Evolutionary conservation across 2,329 filamentous ascomycete genomes (phyloP), one percentile per base, ranked within the genome.

Genomic region (Trichoderma sp.): DNA sequence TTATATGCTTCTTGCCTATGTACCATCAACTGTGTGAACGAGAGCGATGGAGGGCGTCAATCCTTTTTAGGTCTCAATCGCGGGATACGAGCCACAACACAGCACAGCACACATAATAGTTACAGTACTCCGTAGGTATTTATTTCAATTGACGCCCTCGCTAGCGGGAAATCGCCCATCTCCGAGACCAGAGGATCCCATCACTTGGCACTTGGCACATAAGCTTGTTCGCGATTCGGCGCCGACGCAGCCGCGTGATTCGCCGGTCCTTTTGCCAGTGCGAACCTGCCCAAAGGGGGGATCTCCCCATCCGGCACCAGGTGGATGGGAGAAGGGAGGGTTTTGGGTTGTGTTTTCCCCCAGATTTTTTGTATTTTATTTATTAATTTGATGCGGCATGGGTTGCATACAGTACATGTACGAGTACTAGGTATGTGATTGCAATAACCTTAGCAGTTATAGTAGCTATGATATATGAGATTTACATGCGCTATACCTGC

Each of bases 131-230:
- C 27, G 27, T 12, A 50, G 8, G 41, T n/a, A 50, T 11, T 16
- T 38, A 38, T 38, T 64, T 24, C 33, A 64, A 38, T 8, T 31
- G 35, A 67, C 64, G 38, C 64, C 38, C 38, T 67, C 65, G 24
- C 65, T 67, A 67, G 65, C 16, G 65, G 65, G n/a, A 56, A 68
- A 56, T 68, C 45, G 65, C 65, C 21, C 41, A 68, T 68, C 41
- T 33, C 38, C 64, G 64, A 65, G 35, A 63, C 27, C n/a, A 41
- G 31, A 24, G 18, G 12, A 65, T 62, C 59, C 59, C 59, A 33
- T 45, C 27, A 56, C 50, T 60, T 71, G 50, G 67, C 29, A 64
- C 38, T 60, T 71, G 50, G 50, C 29, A 64, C 38, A 63, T 63
- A 18, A 38, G 38, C 59, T 38, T 64, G 41, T 53, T 29, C 38